Evolutionary conservation across 2,329 filamentous ascomycete genomes (phyloP), one percentile per base, ranked within the genome.

Genomic region (Capronia epimyces): DNA sequence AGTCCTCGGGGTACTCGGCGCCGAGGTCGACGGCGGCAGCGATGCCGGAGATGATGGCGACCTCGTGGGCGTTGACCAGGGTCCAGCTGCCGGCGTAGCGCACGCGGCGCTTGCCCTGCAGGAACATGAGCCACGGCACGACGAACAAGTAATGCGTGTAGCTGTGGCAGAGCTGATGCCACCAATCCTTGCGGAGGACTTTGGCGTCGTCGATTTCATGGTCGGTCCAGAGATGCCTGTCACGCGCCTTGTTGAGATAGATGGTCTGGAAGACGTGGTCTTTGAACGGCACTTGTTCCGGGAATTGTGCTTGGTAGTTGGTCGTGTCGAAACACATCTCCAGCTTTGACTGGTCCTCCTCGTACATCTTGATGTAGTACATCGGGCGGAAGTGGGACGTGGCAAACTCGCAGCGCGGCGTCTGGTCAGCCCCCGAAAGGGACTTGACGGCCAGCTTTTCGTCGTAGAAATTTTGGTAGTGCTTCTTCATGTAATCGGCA

Each of bases 291-390:
- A 78, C 70, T 1, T 71, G 65, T 2, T 71, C 46, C 1, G 67
- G 57, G 56, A 89, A 84, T 63, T 88, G 84, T 39, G 82, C 76
- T 64, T 89, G 84, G 67, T 88, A 87, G 64, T 87, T 86, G 31
- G 81, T 84, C 68, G 82, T 86, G 65, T 89, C 83, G 67, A 87
- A 89, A 50, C 78, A 83, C 75, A 72, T 80, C 63, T 80, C 78
- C 29, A 74, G 75, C 64, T 81, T 81, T 2, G 71, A 74, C 6
- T 69, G 69, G 55, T 79, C 76, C 16, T 71, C 59, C 0, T 68
- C 66, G 61, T 81, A 81, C 58, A 73, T 75, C 50, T 81, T 78
- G 59, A 79, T 82, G 59, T 76, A 75, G 65, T 81, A 82, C 77
- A 81, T 81, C 27, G 79, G 77, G 47, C 75, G 74, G 69, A 79